These are phyloP conservation scores for Scytalidium sp. DNA, from an alignment of 2,329 filamentous ascomycete genomes.

Conservation along the genomic window DNA sequence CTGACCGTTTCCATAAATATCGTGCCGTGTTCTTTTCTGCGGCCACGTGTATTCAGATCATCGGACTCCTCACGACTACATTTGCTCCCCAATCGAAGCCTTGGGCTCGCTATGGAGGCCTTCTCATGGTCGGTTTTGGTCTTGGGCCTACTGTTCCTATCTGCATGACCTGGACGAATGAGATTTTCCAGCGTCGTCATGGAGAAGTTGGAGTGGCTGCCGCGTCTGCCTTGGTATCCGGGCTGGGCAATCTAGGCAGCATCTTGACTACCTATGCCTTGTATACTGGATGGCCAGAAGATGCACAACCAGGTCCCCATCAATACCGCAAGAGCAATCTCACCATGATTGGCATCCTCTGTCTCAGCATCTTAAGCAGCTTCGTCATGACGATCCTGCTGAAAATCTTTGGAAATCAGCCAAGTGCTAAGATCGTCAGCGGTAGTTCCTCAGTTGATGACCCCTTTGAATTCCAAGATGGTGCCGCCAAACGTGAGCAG, in stretches of 20 bases:
- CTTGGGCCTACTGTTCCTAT: slow-evolving; percentile 88
- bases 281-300: slow-evolving; percentile 81
- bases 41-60: slow-evolving; percentile 75
- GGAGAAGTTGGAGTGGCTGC: slow-evolving; percentile 89
- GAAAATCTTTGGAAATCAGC: slow-evolving; percentile 52
- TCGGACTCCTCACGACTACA: slow-evolving; percentile 75
- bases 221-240: slow-evolving; percentile 80
- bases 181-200: slow-evolving; percentile 86
- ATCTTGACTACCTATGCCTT: slow-evolving; percentile 86
- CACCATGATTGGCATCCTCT: slow-evolving; percentile 83
- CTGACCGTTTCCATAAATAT: slow-evolving; percentile 79
- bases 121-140: slow-evolving; percentile 88
- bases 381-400: slow-evolving; percentile 66
- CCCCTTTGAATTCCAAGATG: slow-evolving; percentile 49
- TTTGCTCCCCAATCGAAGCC: slow-evolving; percentile 64
- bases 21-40: slow-evolving; percentile 79
- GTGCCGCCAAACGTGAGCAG: slow-evolving; percentile 56
- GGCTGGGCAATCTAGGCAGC: slow-evolving; percentile 81
- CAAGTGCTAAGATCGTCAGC: slow-evolving; percentile 42
- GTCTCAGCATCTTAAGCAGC: slow-evolving; percentile 71
- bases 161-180: slow-evolving; percentile 90
- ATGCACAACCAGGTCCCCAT: slow-evolving; percentile 63
- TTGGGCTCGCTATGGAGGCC: slow-evolving; percentile 83
- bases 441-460: slow-evolving; percentile 35
- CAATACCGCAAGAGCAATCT: slow-evolving; percentile 82